Evolutionary conservation across 2,329 filamentous ascomycete species (phyloP).

Genomic region (Xylariaceae sp.): DNA sequence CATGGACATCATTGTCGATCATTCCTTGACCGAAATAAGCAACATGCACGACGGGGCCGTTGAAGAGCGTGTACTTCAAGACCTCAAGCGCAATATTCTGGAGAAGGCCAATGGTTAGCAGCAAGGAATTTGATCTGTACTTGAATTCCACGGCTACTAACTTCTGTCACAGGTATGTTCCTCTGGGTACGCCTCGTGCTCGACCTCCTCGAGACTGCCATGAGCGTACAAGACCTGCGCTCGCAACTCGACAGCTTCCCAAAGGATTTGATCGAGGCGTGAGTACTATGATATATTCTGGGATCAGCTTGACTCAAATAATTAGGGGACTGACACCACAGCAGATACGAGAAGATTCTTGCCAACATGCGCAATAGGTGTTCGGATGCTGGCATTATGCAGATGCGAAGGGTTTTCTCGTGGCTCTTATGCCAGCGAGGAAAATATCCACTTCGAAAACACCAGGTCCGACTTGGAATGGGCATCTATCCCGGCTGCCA

Average conservation of each 20-base stretch:
- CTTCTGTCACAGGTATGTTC: background rate
- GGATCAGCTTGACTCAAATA: background rate
- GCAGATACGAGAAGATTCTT: background rate
- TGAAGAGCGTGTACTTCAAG: no score
- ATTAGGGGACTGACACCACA: background rate
- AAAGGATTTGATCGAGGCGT: background rate
- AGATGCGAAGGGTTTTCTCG: slow-evolving; percentile 3
- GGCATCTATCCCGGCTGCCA: background rate
- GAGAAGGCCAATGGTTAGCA: no score
- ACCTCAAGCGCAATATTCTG: no score
- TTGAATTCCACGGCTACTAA: background rate
- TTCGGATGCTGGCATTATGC: background rate
- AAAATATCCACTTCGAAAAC: background rate
- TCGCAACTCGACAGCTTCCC: background rate
- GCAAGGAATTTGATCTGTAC: background rate
- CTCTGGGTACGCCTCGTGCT: background rate
- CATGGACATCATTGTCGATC: background rate
- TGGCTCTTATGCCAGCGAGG: background rate
- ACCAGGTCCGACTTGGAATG: background rate
- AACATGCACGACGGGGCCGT: no score
- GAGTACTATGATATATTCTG: background rate
- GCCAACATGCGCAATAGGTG: background rate
- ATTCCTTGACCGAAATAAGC: background rate
- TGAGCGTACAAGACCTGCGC: background rate
- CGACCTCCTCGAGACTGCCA: background rate